A percentile compares a stretch with the other conserved stretches of the same genome.
These are phyloP conservation scores for Plasmodium ovale DNA, from an alignment of 169 alveolate genomes.

Conservation along the genomic window DNA sequence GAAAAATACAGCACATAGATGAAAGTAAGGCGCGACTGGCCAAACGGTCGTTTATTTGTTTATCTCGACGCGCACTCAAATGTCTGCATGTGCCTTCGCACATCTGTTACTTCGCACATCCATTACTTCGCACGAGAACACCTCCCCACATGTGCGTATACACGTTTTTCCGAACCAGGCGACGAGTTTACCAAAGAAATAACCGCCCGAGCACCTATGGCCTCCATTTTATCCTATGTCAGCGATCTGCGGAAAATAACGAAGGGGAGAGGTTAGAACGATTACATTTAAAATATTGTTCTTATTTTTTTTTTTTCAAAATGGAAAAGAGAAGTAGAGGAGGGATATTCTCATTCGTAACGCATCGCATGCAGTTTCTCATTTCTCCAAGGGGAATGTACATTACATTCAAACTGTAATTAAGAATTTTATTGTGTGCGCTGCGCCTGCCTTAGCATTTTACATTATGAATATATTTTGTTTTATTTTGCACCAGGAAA, in stretches of 20 bases:
- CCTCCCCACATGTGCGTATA: neutral
- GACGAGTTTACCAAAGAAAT: constrained; percentile 72
- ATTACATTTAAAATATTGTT: constrained; percentile 16
- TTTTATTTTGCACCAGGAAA: constrained; percentile 39
- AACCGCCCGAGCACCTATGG: constrained; percentile 72
- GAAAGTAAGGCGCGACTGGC: constrained; percentile 48
- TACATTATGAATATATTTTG: neutral
- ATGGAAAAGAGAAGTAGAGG: neutral
- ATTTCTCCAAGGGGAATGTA: no score
- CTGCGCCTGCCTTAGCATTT: no score
- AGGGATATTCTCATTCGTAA: no score
- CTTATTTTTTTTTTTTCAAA: neutral
- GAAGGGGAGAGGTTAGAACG: constrained; percentile 68
- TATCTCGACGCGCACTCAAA: neutral
- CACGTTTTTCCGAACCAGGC: constrained; percentile 17
- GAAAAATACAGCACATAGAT: constrained; percentile 76
- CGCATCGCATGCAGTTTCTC: no score
- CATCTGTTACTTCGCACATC: neutral
- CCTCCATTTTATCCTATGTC: constrained; percentile 73
- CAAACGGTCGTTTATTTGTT: neutral
- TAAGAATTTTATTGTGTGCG: neutral
- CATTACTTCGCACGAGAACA: neutral
- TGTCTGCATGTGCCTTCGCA: neutral
- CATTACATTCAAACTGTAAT: neutral
- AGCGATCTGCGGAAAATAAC: constrained; percentile 75